Conservation (phyloP, 768 basidiomycete species). For the Dentipellis fragilis region DNA sequence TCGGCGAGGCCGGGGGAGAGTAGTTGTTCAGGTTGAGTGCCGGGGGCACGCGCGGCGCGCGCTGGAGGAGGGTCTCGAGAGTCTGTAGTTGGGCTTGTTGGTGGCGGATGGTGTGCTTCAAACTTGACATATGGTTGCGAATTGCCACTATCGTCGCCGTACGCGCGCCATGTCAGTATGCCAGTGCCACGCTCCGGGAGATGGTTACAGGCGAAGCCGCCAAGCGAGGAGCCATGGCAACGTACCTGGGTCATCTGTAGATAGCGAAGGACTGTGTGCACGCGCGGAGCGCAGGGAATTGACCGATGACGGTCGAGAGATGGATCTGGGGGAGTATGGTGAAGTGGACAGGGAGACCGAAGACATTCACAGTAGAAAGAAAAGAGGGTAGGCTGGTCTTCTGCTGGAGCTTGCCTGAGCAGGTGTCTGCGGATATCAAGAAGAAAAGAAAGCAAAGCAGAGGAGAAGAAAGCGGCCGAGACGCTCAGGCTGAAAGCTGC, state of each 20-base stretch:
- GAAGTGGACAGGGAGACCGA: background rate
- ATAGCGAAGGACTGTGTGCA: conserved; percentile 9
- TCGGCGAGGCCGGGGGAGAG: conserved; percentile 26
- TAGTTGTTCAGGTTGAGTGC: conserved; percentile 25
- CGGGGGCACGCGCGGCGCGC: conserved; percentile 51
- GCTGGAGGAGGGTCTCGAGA: conserved; percentile 59
- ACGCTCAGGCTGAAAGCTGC: background rate
- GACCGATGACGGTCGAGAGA: conserved; percentile 7
- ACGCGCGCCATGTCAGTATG: background rate
- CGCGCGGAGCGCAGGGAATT: conserved; percentile 8
- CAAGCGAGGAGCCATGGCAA: background rate
- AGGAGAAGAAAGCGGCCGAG: background rate
- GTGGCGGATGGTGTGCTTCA: conserved; percentile 76
- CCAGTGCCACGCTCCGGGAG: background rate
- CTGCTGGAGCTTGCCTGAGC: too few species aligned
- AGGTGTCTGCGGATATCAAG: background rate
- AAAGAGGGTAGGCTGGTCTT: background rate
- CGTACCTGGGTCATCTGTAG: conserved; percentile 11
- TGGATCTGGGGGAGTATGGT: background rate
- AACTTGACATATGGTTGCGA: conserved; percentile 68
- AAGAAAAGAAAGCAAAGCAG: background rate
- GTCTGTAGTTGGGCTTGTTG: conserved; percentile 70
- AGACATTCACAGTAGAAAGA: conserved; percentile 1
- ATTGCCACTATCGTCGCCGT: conserved; percentile 43
- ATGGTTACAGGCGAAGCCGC: too few species aligned